Evolutionary conservation across 2,329 filamentous ascomycete genomes (phyloP).

Genomic region (Venturiaceae sp.): DNA sequence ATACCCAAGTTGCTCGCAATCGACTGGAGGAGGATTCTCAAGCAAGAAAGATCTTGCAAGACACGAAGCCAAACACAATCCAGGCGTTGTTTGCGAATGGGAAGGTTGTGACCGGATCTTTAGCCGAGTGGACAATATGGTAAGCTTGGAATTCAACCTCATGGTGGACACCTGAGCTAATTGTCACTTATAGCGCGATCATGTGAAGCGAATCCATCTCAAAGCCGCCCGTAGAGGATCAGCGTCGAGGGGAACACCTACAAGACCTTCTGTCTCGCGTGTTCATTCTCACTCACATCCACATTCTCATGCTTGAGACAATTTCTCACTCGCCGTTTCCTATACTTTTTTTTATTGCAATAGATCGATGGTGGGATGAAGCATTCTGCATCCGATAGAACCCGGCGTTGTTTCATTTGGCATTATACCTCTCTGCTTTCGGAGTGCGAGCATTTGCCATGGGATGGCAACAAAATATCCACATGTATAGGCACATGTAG

Average conservation of each 20-base stretch:
- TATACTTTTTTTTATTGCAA: background rate
- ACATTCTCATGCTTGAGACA: background rate
- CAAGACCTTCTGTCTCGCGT: background rate
- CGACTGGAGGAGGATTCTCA: constrained; percentile 47
- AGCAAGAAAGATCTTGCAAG: constrained; percentile 53
- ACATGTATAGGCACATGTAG: background rate
- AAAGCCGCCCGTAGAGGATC: background rate
- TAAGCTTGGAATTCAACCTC: constrained; percentile 16
- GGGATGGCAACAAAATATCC: background rate
- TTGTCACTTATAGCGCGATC: constrained; percentile 9
- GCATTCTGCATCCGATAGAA: background rate
- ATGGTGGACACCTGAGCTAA: background rate
- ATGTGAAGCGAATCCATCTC: constrained; percentile 12
- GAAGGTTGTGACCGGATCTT: constrained; percentile 48
- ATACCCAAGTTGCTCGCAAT: constrained; percentile 46
- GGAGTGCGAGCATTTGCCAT: background rate
- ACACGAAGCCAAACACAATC: constrained; percentile 55
- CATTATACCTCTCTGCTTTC: background rate
- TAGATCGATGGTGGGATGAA: background rate
- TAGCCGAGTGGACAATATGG: constrained; percentile 54
- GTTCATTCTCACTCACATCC: background rate
- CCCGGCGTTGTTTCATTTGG: background rate
- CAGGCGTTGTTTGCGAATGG: constrained; percentile 49
- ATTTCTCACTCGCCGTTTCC: background rate
- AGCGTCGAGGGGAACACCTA: background rate